phyloP scores from a whole-genome alignment of 345 rosid species.

The Isatis tinctoria region DNA sequence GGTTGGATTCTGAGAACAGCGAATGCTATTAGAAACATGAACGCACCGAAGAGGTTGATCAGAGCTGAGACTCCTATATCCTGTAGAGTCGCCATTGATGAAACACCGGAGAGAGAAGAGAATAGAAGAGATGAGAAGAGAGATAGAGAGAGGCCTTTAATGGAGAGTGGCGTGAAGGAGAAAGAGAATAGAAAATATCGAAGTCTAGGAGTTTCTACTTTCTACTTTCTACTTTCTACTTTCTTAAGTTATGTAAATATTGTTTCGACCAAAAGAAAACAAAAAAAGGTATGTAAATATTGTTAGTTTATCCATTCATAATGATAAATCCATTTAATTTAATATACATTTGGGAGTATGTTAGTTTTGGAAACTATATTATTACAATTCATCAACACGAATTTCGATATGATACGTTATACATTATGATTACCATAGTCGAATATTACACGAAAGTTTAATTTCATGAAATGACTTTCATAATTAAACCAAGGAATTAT shows the following conservation, averaged over 20 bases:
- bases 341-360: background rate
- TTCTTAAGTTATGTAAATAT: background rate
- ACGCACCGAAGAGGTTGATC: slow-evolving; percentile 65
- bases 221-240: background rate
- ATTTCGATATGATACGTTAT: too few species aligned
- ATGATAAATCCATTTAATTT: background rate
- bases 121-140: background rate
- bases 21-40: slow-evolving; percentile 81
- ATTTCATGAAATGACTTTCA: background rate
- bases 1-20: slow-evolving; percentile 88
- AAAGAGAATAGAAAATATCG: background rate
- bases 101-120: background rate
- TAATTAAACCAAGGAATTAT: background rate
- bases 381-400: background rate
- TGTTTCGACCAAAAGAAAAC: too few species aligned
- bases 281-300: background rate
- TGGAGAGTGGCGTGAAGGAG: slow-evolving; percentile 7
- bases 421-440: background rate
- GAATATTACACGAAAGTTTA: background rate
- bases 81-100: slow-evolving; percentile 71
- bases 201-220: background rate
- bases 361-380: background rate
- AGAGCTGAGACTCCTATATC: slow-evolving; percentile 90
- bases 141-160: background rate
- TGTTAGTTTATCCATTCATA: background rate